These are phyloP conservation scores for Starmerella floris DNA, from an alignment of 805 yeast genomes.

Conservation along the genomic window DNA sequence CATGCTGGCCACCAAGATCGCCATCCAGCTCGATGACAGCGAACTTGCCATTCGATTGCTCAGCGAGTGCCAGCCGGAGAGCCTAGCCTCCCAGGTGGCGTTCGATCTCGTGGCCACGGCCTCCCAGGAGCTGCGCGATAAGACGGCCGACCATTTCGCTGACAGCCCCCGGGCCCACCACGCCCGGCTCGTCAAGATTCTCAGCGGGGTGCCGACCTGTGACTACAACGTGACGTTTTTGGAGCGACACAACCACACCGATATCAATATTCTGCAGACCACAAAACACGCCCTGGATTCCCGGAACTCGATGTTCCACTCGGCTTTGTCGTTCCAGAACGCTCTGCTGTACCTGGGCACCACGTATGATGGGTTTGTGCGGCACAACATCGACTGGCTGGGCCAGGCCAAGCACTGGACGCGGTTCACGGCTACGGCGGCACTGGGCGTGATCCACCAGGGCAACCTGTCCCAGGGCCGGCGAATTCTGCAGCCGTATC, in stretches of 20 bases:
- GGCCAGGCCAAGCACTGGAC: constrained; percentile 98
- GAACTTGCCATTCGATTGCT: constrained; percentile 57
- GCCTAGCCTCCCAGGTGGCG: constrained; percentile 80
- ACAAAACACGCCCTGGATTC: constrained; percentile 77
- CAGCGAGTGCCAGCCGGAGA: constrained; percentile 40
- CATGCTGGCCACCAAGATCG: constrained; percentile 69
- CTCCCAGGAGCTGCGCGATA: constrained; percentile 69
- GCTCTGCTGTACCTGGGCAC: constrained; percentile 95
- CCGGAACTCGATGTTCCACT: constrained; percentile 84
- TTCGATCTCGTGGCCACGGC: constrained; percentile 88
- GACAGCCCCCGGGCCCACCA: constrained; percentile 26
- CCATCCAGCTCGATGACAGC: constrained; percentile 74
- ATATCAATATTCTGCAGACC: constrained; percentile 63
- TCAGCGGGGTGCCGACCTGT: constrained; percentile 87
- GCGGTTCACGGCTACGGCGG: constrained; percentile 94
- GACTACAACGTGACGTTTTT: constrained; percentile 83
- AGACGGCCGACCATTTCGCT: constrained; percentile 28
- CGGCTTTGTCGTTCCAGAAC: constrained; percentile 87
- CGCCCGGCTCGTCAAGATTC: constrained; percentile 45
- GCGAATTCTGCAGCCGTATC: constrained; percentile 73
- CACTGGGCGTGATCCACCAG: constrained; percentile 90
- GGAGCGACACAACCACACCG: constrained; percentile 76
- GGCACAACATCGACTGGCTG: constrained; percentile 86
- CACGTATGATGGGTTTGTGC: constrained; percentile 82
- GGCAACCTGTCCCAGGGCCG: constrained; percentile 89